These are phyloP conservation scores for Taphrina flavorubra DNA, from an alignment of 1,139 yeast genomes.

Conservation along the genomic window DNA sequence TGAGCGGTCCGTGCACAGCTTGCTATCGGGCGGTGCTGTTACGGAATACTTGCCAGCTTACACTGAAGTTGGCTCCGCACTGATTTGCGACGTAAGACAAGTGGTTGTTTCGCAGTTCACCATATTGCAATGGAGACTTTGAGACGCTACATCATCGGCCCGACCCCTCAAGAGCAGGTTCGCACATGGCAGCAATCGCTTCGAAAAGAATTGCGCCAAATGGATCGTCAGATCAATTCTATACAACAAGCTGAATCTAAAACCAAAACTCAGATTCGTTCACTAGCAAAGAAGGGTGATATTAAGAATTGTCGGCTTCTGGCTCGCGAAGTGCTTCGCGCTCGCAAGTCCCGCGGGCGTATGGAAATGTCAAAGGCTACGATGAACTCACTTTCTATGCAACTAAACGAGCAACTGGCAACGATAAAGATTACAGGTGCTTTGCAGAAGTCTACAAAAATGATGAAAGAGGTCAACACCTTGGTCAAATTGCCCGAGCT, in stretches of 20 bases:
- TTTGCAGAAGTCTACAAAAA: conserved; percentile 74
- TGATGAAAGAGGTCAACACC: conserved; percentile 88
- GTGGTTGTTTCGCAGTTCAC: too few species aligned
- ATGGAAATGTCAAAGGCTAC: conserved; percentile 83
- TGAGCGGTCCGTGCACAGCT: too few species aligned
- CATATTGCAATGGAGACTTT: conserved; percentile 36
- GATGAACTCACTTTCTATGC: conserved; percentile 81
- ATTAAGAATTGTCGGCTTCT: conserved; percentile 73
- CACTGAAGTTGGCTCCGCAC: too few species aligned
- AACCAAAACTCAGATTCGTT: conserved; percentile 74
- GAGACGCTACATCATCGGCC: conserved; percentile 38
- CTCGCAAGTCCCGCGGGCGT: conserved; percentile 75
- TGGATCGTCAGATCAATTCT: conserved; percentile 73
- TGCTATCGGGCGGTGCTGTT: too few species aligned
- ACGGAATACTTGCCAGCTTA: too few species aligned
- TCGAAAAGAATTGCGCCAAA: conserved; percentile 81
- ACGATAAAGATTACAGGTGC: conserved; percentile 82
- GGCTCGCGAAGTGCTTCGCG: conserved; percentile 79
- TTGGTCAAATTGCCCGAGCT: conserved; percentile 80
- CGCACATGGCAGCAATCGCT: conserved; percentile 80
- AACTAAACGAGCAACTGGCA: conserved; percentile 90
- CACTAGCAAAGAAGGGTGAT: conserved; percentile 80
- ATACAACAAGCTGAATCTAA: conserved; percentile 63
- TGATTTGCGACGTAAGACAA: too few species aligned
- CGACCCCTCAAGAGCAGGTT: conserved; percentile 43